Evolutionary conservation across 1,284 basidiomycete genomes (phyloP).

Genomic region (Inonotus obliquus): DNA sequence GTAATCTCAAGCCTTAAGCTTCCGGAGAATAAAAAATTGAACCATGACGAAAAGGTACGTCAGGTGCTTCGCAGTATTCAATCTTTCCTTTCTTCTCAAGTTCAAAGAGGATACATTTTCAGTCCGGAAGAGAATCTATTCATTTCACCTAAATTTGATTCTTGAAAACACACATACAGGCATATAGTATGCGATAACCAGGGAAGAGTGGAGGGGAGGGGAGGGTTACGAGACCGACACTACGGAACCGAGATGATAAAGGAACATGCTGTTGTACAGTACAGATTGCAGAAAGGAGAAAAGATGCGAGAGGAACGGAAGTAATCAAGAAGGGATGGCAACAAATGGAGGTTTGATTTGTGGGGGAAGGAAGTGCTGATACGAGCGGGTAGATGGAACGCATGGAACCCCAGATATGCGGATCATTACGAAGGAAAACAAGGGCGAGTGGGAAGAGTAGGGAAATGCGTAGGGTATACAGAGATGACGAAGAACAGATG

Average conservation of each 20-base stretch:
- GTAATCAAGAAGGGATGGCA: neutral
- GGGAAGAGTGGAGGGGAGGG: neutral
- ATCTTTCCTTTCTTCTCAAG: too few relatives aligned
- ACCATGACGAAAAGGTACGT: neutral
- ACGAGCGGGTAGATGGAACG: neutral
- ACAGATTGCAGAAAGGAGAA: neutral
- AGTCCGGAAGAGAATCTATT: too few relatives aligned
- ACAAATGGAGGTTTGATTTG: neutral
- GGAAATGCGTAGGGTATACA: constrained; percentile 2
- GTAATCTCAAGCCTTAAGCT: neutral
- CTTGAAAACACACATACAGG: neutral
- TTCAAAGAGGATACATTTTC: too few relatives aligned
- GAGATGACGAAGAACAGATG: neutral
- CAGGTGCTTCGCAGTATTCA: too few relatives aligned
- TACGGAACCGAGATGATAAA: neutral
- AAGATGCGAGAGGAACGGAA: neutral
- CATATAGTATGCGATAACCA: too few relatives aligned
- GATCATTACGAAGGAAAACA: neutral
- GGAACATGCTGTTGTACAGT: constrained; percentile 5
- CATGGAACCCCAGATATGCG: neutral
- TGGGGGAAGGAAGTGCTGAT: neutral
- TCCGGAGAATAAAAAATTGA: neutral
- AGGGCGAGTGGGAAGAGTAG: neutral
- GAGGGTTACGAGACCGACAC: neutral
- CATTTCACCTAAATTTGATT: neutral